phyloP scores from a whole-genome alignment of 768 basidiomycete genomes.

The Sporobolomyces roseus region DNA sequence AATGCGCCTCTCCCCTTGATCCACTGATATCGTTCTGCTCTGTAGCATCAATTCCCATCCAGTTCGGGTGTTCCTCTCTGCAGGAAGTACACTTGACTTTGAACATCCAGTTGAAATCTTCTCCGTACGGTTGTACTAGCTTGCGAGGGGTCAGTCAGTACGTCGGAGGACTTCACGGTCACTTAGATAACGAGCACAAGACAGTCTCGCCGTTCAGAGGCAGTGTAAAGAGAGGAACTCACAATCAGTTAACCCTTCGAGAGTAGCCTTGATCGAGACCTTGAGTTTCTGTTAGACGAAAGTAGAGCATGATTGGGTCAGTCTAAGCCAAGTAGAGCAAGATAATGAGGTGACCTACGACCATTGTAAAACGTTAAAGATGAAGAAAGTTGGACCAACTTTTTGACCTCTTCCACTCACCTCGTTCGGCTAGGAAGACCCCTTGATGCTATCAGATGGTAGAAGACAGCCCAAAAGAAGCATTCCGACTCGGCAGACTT shows the following conservation, averaged over 20 bases:
- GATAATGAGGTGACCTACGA: background rate
- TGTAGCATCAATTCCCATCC: constrained; percentile 38
- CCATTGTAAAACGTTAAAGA: background rate
- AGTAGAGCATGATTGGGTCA: background rate
- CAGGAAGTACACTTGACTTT: constrained; percentile 41
- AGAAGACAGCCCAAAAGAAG: background rate
- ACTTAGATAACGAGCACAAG: no score
- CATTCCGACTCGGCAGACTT: constrained; percentile 28
- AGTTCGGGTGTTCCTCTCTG: constrained; percentile 43
- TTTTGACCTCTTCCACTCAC: background rate
- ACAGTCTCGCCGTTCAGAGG: no score
- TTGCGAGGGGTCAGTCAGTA: background rate
- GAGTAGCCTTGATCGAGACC: constrained; percentile 42
- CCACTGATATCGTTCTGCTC: constrained; percentile 39
- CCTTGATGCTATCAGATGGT: no score
- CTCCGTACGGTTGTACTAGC: constrained; percentile 32
- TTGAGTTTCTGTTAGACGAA: constrained; percentile 39
- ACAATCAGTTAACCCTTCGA: constrained; percentile 43
- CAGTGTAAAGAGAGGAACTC: background rate
- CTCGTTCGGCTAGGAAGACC: no score
- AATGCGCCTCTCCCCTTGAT: constrained; percentile 44
- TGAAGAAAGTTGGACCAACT: background rate
- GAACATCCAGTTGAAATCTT: constrained; percentile 40
- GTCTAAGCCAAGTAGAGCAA: background rate
- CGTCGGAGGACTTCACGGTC: no score